These are phyloP conservation scores for Scortechinia acanthostroma DNA, from an alignment of 2,329 filamentous ascomycete genomes.

Conservation along the genomic window DNA sequence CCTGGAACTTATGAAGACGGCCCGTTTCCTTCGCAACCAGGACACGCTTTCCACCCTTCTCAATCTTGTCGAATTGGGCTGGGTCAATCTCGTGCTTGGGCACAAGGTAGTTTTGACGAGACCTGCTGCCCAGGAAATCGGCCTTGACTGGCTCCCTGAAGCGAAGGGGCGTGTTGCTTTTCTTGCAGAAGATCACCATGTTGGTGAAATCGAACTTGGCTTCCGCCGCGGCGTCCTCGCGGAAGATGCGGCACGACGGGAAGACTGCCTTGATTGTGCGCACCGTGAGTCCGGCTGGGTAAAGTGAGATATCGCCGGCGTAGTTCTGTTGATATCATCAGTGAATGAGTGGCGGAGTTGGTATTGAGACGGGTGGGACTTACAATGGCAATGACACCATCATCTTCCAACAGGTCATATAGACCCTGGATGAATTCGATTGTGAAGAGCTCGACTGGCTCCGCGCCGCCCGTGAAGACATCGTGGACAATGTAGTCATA, in stretches of 20 bases:
- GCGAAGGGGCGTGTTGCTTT: conserved; percentile 38
- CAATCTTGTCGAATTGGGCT: conserved; percentile 28
- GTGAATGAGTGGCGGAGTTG: conserved; percentile 1
- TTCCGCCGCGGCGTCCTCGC: conserved; percentile 52
- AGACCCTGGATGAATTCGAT: conserved; percentile 73
- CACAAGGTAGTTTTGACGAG: conserved; percentile 62
- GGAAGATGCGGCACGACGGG: conserved; percentile 83
- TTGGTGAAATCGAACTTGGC: conserved; percentile 73
- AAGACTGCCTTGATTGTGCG: conserved; percentile 78
- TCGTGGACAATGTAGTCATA: conserved; percentile 96
- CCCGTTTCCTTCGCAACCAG: conserved; percentile 57
- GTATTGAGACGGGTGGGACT: conserved; percentile 22
- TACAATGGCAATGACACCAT: conserved; percentile 83
- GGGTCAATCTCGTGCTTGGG: conserved; percentile 66
- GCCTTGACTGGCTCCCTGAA: conserved; percentile 60
- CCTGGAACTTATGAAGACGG: conserved; percentile 65
- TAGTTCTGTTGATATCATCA: conserved; percentile 64
- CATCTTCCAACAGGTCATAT: conserved; percentile 61
- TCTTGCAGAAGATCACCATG: conserved; percentile 90
- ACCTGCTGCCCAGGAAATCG: conserved; percentile 69
- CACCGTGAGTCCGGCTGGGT: conserved; percentile 71
- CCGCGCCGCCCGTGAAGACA: conserved; percentile 92
- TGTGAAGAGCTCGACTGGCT: conserved; percentile 83
- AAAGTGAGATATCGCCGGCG: conserved; percentile 76
- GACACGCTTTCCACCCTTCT: conserved; percentile 36